Percentiles rank a stretch among this genome's conserved stretches.
Evolutionary conservation across 1,284 basidiomycete species (phyloP).

Genomic region (Moesziomyces antarcticus): DNA sequence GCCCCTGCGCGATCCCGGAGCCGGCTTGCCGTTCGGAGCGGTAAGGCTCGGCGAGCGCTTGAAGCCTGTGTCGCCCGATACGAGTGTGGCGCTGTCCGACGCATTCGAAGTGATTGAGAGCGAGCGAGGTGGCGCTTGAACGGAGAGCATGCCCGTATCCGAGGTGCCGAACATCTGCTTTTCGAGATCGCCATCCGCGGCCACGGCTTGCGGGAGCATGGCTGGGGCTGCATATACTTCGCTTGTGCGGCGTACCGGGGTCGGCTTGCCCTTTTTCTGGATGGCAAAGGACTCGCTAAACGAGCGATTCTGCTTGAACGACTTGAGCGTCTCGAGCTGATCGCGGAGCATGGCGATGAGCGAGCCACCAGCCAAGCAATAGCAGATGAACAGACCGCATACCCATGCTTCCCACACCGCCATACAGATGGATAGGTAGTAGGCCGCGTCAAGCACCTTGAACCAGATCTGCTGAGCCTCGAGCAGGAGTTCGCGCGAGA

Average conservation of each 20-base stretch:
- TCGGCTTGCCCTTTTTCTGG: constrained; percentile 1
- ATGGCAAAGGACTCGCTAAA: constrained; percentile 24
- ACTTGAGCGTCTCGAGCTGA: constrained; percentile 26
- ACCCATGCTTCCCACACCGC: constrained; percentile 32
- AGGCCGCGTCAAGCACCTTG: constrained; percentile 29
- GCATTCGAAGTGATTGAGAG: constrained; percentile 18
- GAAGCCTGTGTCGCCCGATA: constrained; percentile 5
- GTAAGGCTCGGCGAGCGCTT: constrained; percentile 11
- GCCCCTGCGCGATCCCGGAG: not conserved
- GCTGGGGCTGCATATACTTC: constrained; percentile 1
- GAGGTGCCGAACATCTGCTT: constrained; percentile 11
- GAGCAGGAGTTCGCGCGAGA: constrained; percentile 26
- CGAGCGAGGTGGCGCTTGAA: constrained; percentile 18
- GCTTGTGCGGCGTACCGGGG: constrained; percentile 1
- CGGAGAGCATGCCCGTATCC: constrained; percentile 3
- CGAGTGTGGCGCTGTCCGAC: constrained; percentile 23
- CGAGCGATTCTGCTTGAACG: constrained; percentile 21
- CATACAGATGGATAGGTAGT: constrained; percentile 31
- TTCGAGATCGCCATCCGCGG: constrained; percentile 12
- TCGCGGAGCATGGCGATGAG: constrained; percentile 17
- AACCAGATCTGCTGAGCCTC: constrained; percentile 43
- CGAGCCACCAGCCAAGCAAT: constrained; percentile 19
- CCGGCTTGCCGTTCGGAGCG: not conserved
- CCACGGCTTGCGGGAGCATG: not conserved
- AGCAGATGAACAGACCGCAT: constrained; percentile 15